Evolutionary conservation across 1,284 basidiomycete species (phyloP).

Genomic region (Ganoderma leucocontextum): DNA sequence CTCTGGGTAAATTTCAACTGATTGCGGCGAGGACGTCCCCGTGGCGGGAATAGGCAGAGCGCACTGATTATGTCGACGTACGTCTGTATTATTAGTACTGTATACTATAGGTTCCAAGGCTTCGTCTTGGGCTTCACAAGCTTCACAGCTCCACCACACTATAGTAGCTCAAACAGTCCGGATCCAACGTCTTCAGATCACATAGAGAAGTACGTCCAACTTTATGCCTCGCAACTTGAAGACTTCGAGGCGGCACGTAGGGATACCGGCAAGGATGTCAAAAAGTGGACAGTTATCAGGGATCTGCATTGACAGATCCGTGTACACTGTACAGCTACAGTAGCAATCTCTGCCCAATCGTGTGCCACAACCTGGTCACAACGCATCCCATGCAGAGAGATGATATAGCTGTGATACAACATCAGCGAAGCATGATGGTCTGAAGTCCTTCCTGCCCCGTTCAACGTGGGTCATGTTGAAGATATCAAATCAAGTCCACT

Average conservation of each 20-base stretch:
- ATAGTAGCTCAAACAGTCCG: not conserved
- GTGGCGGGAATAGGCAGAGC: not conserved
- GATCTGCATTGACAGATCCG: constrained; percentile 2
- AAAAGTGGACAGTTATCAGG: not conserved
- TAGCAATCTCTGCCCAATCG: not conserved
- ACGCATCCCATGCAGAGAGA: not conserved
- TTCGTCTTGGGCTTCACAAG: not conserved
- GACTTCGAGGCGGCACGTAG: not conserved
- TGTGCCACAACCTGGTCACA: too few relatives aligned
- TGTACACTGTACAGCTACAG: not conserved
- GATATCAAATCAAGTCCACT: not conserved
- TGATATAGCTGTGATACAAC: not conserved
- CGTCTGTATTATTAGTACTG: too few relatives aligned
- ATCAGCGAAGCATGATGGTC: not conserved
- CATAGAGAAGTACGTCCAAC: not conserved
- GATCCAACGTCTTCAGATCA: not conserved
- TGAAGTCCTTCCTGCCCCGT: not conserved
- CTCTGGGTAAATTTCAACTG: too few relatives aligned
- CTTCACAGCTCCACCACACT: not conserved
- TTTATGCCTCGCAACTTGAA: not conserved
- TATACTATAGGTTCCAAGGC: not conserved
- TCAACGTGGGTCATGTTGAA: not conserved
- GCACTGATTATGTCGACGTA: too few relatives aligned
- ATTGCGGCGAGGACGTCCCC: too few relatives aligned
- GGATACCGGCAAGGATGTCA: not conserved